phyloP scores from a whole-genome alignment of 2,329 filamentous ascomycete species.

The Alternaria triticina region DNA sequence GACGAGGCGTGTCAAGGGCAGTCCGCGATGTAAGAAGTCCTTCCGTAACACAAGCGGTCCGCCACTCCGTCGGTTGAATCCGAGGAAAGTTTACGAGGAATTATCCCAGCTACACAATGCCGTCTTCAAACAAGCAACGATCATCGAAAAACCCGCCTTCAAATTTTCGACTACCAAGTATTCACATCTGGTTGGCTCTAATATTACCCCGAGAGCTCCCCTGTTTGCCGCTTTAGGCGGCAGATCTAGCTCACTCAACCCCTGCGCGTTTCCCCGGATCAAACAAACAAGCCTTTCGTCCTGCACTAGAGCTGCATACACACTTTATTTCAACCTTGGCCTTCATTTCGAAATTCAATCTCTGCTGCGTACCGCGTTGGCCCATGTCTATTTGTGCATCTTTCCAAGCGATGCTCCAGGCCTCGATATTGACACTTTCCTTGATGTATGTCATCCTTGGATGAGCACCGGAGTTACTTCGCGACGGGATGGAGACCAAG shows the following conservation, averaged over 20 bases:
- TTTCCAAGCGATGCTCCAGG: slow-evolving; percentile 14
- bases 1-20: slow-evolving; percentile 2
- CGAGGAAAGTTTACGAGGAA: slow-evolving; percentile 13
- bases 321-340: slow-evolving; percentile 42
- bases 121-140: slow-evolving; percentile 33
- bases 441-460: slow-evolving; percentile 25
- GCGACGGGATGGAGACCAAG: slow-evolving; percentile 18
- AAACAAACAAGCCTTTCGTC: slow-evolving; percentile 21
- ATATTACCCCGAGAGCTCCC: slow-evolving; percentile 2
- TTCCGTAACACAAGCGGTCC: slow-evolving; percentile 31
- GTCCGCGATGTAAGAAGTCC: not conserved
- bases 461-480: slow-evolving; percentile 9
- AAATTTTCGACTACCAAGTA: slow-evolving; percentile 12
- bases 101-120: slow-evolving; percentile 17
- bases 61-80: slow-evolving; percentile 41
- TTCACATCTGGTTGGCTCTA: slow-evolving; percentile 7
- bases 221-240: slow-evolving; percentile 26
- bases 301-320: slow-evolving; percentile 33
- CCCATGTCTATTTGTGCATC: slow-evolving; percentile 15
- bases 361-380: slow-evolving; percentile 12
- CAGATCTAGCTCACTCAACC: slow-evolving; percentile 18
- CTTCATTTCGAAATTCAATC: slow-evolving; percentile 29
- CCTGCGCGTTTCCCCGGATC: slow-evolving; percentile 20
- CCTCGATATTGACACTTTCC: slow-evolving; percentile 21
- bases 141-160: slow-evolving; percentile 22